Evolutionary conservation across 73 alveolate species (phyloP), one percentile per base, ranked within the genome.

Genomic region (Tetrahymena elliotti): DNA sequence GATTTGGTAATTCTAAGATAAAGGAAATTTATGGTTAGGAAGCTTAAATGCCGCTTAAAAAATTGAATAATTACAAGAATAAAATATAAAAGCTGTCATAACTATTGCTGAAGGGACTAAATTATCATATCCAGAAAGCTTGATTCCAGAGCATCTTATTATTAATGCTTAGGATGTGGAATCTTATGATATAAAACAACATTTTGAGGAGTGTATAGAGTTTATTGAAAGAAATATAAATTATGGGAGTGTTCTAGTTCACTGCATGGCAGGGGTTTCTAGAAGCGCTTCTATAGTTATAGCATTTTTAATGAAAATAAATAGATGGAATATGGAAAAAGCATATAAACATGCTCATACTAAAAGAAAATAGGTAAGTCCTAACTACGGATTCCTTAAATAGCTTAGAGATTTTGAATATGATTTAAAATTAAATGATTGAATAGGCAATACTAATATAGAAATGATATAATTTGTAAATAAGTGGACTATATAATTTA

Each of bases 201-300:
- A 52, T 93, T 93, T 93, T 68, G 96, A 93, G 6, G 47, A 93
- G 34, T 93, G 96, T 36, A 15, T 93, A n/a, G 88, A 40, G 16
- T 94, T 94, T 94, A 94, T 94, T 40, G 94, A 82, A 40, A 84
- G 68, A 83, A 95, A 97, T 93, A 95, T 95, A 93, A 53, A 94
- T 93, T 95, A 98, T 40, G 98, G 99, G 88, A 93, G 93, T 38
- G 98, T 98, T 6, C 96, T 98, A 37, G 98, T 98, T 7, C 99
- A 98, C 94, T 98, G 99, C 41, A 97, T 97, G 97, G 98, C 98
- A 52, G 99, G 99, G 11, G 97, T 98, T n/a, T 98, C 99, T 10
- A 92, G 99, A 84, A 95, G 98, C 39, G 97, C 99, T 6, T 94
- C 99, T 0, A 97, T 98, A 84, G 98, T 98, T 0, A 97, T 97